Conservation (phyloP, 2,329 filamentous ascomycete species). For the Madurella fahalii region DNA sequence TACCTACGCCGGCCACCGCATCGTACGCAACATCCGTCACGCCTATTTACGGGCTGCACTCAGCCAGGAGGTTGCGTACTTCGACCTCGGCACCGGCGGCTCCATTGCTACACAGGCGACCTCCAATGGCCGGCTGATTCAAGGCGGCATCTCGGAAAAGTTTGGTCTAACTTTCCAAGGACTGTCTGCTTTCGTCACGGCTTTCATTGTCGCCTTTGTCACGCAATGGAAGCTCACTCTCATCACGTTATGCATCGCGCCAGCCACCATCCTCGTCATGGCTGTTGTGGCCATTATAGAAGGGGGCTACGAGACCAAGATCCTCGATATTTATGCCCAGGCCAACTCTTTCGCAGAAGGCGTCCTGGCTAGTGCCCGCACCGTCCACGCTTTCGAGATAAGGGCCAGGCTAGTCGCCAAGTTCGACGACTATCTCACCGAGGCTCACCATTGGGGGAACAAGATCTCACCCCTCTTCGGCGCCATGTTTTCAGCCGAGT, state of each 20-base stretch:
- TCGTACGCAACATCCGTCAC: conserved; percentile 27
- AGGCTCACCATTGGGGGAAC: conserved; percentile 36
- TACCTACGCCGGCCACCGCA: conserved; percentile 28
- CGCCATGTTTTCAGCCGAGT: conserved; percentile 42
- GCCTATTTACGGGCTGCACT: conserved; percentile 32
- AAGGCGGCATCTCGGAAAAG: conserved; percentile 35
- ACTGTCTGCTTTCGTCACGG: conserved; percentile 32
- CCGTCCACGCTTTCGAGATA: conserved; percentile 48
- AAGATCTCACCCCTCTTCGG: conserved; percentile 43
- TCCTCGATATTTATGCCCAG: conserved; percentile 41
- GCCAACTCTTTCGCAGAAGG: conserved; percentile 47
- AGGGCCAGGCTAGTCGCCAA: conserved; percentile 40
- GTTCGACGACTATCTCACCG: conserved; percentile 41
- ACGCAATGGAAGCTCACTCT: conserved; percentile 39
- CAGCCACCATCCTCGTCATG: conserved; percentile 40
- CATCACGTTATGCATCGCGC: conserved; percentile 43
- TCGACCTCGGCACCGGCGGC: conserved; percentile 42
- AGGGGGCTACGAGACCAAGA: conserved; percentile 39
- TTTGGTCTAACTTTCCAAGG: conserved; percentile 34
- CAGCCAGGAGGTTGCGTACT: conserved; percentile 53
- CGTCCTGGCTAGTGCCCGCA: conserved; percentile 45
- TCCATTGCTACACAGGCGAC: conserved; percentile 40
- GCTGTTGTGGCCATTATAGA: conserved; percentile 38
- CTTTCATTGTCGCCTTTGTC: conserved; percentile 35
- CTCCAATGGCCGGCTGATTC: conserved; percentile 36